A percentile compares a stretch with the other conserved stretches of the same genome.
Evolutionary conservation across 371 early-diverging fungal genomes (phyloP).

Genomic region (Chytridium lagenaria): DNA sequence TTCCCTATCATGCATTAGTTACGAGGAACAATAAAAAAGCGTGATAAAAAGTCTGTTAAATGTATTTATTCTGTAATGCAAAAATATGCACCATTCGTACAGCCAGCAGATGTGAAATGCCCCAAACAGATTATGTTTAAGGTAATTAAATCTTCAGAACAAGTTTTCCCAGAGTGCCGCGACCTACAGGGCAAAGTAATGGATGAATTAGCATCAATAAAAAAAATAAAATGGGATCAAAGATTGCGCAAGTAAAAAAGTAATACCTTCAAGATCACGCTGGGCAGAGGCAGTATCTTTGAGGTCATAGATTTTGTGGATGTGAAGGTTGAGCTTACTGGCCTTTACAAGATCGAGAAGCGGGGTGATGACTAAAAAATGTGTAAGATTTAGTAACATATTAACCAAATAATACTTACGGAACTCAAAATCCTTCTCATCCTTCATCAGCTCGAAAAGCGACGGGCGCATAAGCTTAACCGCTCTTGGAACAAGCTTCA

Average conservation of each 20-base stretch:
- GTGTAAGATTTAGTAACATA: background rate
- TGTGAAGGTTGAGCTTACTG: slow-evolving; percentile 61
- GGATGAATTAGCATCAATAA: background rate
- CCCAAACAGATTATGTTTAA: background rate
- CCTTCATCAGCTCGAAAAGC: slow-evolving; percentile 73
- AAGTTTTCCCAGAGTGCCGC: slow-evolving; percentile 45
- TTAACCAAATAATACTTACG: slow-evolving; percentile 41
- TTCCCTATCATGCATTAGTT: no score
- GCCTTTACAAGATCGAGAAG: slow-evolving; percentile 34
- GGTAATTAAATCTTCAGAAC: slow-evolving; percentile 30
- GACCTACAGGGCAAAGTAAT: slow-evolving; percentile 17
- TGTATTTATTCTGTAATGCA: no score
- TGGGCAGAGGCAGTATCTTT: slow-evolving; percentile 81
- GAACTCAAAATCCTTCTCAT: slow-evolving; percentile 71
- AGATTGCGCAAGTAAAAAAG: no score
- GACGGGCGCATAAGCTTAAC: slow-evolving; percentile 79
- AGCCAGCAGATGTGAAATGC: background rate
- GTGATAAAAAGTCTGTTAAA: no score
- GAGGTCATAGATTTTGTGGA: slow-evolving; percentile 78
- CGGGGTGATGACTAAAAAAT: slow-evolving; percentile 33
- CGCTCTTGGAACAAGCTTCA: slow-evolving; percentile 72
- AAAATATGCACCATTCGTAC: no score
- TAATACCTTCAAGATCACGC: slow-evolving; percentile 68
- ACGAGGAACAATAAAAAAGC: no score
- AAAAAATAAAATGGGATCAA: slow-evolving; percentile 7